Percentiles rank a stretch among this genome's conserved stretches.
These are phyloP conservation scores for Colletotrichum trifolii DNA, from an alignment of 2,329 filamentous ascomycete genomes.

Conservation along the genomic window DNA sequence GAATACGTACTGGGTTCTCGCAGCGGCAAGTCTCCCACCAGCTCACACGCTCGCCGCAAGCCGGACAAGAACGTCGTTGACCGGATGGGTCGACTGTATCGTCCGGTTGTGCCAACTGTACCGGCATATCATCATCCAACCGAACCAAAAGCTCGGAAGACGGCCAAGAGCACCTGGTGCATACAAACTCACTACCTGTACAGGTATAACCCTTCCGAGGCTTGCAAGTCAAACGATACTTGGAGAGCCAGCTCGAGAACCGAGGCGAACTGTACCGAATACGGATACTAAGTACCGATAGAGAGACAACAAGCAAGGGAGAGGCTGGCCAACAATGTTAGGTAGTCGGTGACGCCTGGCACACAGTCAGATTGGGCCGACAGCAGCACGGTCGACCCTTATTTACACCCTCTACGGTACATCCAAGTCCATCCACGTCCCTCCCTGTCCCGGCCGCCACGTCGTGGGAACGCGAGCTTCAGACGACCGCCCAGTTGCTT, in stretches of 20 bases:
- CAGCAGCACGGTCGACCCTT: constrained; percentile 25
- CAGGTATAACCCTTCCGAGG: constrained; percentile 11
- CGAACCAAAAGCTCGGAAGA: constrained; percentile 9
- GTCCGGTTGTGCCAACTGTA: constrained; percentile 13
- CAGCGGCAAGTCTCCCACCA: background rate
- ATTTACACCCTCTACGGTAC: constrained; percentile 28
- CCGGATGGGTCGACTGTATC: constrained; percentile 14
- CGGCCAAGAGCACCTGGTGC: constrained; percentile 3
- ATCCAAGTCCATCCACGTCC: background rate
- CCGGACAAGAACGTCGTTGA: background rate
- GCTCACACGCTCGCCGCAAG: constrained; percentile 6
- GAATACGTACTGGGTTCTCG: background rate
- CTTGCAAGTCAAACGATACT: constrained; percentile 3
- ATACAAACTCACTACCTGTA: constrained; percentile 2
- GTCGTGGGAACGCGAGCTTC: constrained; percentile 35
- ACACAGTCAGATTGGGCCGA: constrained; percentile 31
- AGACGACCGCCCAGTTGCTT: constrained; percentile 35
- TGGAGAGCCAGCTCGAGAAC: constrained; percentile 3
- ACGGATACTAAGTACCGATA: too few species aligned
- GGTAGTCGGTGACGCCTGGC: constrained; percentile 22
- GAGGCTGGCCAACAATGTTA: constrained; percentile 19
- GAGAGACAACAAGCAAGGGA: constrained; percentile 34
- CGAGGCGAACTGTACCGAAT: constrained; percentile 3
- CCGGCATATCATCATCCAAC: constrained; percentile 6
- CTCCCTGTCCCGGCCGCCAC: constrained; percentile 26